Percentiles rank a stretch among this genome's conserved stretches.
Evolutionary conservation across 1,139 yeast genomes (phyloP).

Genomic region (Taiozyma sp.): DNA sequence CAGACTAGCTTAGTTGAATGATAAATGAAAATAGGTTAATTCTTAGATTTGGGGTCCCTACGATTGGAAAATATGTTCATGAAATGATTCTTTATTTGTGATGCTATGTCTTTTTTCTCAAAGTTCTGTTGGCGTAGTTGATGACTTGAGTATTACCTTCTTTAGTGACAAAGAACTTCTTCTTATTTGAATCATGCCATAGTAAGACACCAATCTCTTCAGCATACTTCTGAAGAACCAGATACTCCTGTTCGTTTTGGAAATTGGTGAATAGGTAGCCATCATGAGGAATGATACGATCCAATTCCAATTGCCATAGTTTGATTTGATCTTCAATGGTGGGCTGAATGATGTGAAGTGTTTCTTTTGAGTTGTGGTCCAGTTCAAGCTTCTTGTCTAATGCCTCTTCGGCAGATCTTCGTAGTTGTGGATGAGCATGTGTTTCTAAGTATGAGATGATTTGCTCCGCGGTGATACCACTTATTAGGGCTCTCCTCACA

Average conservation of each 20-base stretch:
- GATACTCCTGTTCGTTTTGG: conserved; percentile 71
- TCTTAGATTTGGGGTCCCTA: no score
- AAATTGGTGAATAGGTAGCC: conserved; percentile 89
- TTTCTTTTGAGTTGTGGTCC: conserved; percentile 52
- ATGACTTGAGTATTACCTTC: conserved; percentile 89
- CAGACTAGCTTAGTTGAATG: no score
- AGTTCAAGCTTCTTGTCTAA: conserved; percentile 60
- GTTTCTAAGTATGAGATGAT: conserved; percentile 83
- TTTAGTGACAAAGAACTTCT: conserved; percentile 70
- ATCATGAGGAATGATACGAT: conserved; percentile 81
- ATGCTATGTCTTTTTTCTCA: conserved; percentile 21
- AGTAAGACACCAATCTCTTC: conserved; percentile 84
- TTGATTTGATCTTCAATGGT: conserved; percentile 94
- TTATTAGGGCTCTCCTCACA: conserved; percentile 72
- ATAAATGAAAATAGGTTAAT: no score
- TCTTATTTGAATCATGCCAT: conserved; percentile 73
- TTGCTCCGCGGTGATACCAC: conserved; percentile 95
- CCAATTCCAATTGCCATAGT: conserved; percentile 94
- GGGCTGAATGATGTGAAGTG: conserved; percentile 77
- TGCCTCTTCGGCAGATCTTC: conserved; percentile 61
- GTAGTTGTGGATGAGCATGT: conserved; percentile 95
- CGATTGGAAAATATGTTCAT: background rate
- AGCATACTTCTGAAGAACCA: conserved; percentile 70
- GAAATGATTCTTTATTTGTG: background rate
- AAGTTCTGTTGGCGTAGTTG: conserved; percentile 74